phyloP scores from a whole-genome alignment of 495 filamentous ascomycete species.

The Xylaria grammica region DNA sequence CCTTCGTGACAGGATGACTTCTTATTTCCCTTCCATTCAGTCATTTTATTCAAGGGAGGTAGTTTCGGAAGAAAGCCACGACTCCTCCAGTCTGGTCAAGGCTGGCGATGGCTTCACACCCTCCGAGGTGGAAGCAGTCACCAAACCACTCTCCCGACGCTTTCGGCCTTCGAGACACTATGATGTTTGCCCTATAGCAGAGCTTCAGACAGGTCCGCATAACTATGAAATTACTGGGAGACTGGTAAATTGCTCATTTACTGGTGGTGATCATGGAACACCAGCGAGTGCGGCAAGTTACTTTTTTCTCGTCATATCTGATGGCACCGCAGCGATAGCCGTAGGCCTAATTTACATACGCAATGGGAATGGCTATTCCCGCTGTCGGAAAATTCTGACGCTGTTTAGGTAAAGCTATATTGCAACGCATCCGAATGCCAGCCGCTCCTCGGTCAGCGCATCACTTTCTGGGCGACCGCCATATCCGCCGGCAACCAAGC shows the following conservation, averaged over 20 bases:
- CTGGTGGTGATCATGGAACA: conserved; percentile 38
- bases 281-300: conserved; percentile 45
- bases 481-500: conserved; percentile 41
- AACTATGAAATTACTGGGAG: conserved; percentile 62
- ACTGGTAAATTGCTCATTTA: conserved; percentile 61
- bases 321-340: conserved; percentile 61
- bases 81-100: neutral
- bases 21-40: conserved; percentile 54
- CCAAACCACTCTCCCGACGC: conserved; percentile 45
- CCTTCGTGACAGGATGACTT: conserved; percentile 38
- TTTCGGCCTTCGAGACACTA: conserved; percentile 64
- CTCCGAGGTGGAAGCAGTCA: conserved; percentile 47
- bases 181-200: conserved; percentile 52
- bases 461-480: conserved; percentile 49
- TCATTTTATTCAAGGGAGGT: conserved; percentile 55
- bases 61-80: conserved; percentile 19
- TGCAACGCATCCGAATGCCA: conserved; percentile 39
- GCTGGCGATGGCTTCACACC: conserved; percentile 58
- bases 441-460: conserved; percentile 46
- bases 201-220: conserved; percentile 56
- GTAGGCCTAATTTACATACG: conserved; percentile 39
- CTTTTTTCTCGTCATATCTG: conserved; percentile 61
- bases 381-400: neutral
- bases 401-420: conserved; percentile 48
- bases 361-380: neutral